Evolutionary conservation across 2,329 filamentous ascomycete species (phyloP).

Genomic region (Cladorrhinum sp.): DNA sequence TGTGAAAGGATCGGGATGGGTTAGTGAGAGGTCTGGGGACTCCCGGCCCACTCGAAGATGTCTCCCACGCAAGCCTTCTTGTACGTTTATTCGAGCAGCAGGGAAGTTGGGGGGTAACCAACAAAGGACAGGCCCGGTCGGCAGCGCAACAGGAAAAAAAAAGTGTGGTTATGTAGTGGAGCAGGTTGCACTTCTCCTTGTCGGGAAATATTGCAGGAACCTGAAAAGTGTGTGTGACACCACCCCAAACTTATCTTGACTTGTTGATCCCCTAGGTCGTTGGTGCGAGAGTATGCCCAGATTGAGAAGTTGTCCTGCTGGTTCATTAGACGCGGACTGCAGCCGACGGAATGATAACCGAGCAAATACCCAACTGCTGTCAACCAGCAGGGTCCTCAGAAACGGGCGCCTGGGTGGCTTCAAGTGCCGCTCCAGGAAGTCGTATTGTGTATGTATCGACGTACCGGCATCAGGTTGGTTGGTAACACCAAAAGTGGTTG

Average conservation of each 20-base stretch:
- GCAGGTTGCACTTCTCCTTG: conserved; percentile 11
- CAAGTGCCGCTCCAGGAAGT: conserved; percentile 9
- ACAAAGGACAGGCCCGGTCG: conserved; percentile 11
- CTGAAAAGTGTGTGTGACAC: conserved; percentile 11
- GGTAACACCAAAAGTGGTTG: conserved; percentile 18
- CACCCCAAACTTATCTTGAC: conserved; percentile 1
- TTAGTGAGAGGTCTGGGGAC: conserved; percentile 8
- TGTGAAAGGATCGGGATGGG: background rate
- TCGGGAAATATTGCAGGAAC: conserved; percentile 15
- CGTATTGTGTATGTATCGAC: background rate
- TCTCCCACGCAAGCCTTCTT: conserved; percentile 1
- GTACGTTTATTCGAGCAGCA: conserved; percentile 6
- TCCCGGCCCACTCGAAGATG: conserved; percentile 2
- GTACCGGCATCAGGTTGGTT: background rate
- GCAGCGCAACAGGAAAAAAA: conserved; percentile 18
- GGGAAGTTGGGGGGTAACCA: conserved; percentile 12
- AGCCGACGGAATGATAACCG: conserved; percentile 2
- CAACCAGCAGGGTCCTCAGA: conserved; percentile 13
- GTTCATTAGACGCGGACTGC: conserved; percentile 5
- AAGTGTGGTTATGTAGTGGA: conserved; percentile 8
- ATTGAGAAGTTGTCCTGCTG: background rate
- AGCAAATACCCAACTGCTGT: background rate
- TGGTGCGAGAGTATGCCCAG: background rate
- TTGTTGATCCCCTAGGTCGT: background rate
- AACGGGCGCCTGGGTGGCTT: conserved; percentile 9